These are phyloP conservation scores for Orychophragmus violaceus DNA, from an alignment of 345 rosid species.

Conservation along the genomic window DNA sequence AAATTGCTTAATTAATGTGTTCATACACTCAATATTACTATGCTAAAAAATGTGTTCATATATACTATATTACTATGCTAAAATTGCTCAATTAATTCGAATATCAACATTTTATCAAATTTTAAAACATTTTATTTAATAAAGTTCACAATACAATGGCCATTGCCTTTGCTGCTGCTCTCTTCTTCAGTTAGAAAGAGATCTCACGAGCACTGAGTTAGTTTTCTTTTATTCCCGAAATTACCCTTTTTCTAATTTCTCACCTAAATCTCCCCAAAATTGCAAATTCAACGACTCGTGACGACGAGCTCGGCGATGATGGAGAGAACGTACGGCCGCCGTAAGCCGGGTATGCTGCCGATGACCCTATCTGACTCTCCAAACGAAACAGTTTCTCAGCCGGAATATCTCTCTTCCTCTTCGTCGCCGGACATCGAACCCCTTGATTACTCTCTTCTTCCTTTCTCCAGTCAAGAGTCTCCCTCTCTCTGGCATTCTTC, in stretches of 20 bases:
- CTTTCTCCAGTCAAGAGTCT: conserved; percentile 61
- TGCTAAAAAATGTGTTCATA: neutral
- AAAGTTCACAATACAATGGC: conserved; percentile 8
- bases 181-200: neutral
- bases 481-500: conserved; percentile 49
- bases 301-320: conserved; percentile 45
- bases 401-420: conserved; percentile 41
- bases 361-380: conserved; percentile 44
- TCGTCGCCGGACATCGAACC: conserved; percentile 43
- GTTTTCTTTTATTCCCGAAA: conserved; percentile 5
- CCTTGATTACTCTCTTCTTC: conserved; percentile 46
- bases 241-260: conserved; percentile 8
- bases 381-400: conserved; percentile 41
- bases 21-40: too few relatives aligned
- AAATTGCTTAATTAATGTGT: too few relatives aligned
- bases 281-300: conserved; percentile 13
- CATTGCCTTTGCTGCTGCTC: conserved; percentile 5
- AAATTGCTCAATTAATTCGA: neutral
- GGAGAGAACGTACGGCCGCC: conserved; percentile 92
- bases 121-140: neutral
- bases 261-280: conserved; percentile 25
- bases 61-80: neutral
- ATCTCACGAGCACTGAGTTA: conserved; percentile 5
- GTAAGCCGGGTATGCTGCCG: conserved; percentile 45
- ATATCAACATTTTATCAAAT: neutral